phyloP scores from a whole-genome alignment of 139 green algal genomes.

The Medakamo hakoo region DNA sequence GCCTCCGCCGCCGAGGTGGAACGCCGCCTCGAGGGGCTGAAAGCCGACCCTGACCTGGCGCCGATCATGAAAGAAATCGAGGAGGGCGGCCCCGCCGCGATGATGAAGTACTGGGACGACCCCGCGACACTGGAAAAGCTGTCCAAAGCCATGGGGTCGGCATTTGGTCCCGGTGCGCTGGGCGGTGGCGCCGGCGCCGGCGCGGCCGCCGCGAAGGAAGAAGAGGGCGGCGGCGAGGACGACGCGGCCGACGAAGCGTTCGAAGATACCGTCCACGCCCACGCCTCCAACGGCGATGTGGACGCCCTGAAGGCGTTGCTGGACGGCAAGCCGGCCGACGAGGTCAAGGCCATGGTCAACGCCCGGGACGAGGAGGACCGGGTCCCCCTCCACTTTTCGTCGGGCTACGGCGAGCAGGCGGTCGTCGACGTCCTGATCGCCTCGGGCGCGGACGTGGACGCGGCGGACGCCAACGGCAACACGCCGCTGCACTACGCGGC shows the following conservation, averaged over 20 bases:
- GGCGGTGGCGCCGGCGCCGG: conserved; percentile 1
- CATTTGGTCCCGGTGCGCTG: conserved; percentile 2
- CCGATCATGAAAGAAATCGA: conserved; percentile 89
- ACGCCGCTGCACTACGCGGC: conserved; percentile 84
- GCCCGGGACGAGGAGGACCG: conserved; percentile 85
- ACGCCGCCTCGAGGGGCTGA: conserved; percentile 48
- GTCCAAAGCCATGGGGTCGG: conserved; percentile 43
- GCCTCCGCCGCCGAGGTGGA: conserved; percentile 47
- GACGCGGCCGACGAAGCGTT: conserved; percentile 38
- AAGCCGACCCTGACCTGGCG: conserved; percentile 83
- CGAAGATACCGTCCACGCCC: conserved; percentile 18
- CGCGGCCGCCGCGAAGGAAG: conserved; percentile 9
- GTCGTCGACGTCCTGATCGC: conserved; percentile 46
- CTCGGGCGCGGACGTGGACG: conserved; percentile 56
- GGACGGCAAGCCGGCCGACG: conserved; percentile 10
- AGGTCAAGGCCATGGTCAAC: conserved; percentile 53
- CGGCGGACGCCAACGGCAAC: conserved; percentile 84
- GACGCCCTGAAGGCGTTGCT: conserved; percentile 55
- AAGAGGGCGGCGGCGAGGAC: conserved; percentile 23
- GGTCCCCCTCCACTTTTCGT: conserved; percentile 91
- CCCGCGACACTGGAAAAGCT: conserved; percentile 84
- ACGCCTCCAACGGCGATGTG: conserved; percentile 23
- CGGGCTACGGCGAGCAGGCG: conserved; percentile 69
- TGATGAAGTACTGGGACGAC: conserved; percentile 97
- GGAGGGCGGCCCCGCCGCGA: conserved; percentile 69